Base-by-base conservation (phyloP, 2,329 filamentous ascomycete species). In the Clonostachys sp. region DNA sequence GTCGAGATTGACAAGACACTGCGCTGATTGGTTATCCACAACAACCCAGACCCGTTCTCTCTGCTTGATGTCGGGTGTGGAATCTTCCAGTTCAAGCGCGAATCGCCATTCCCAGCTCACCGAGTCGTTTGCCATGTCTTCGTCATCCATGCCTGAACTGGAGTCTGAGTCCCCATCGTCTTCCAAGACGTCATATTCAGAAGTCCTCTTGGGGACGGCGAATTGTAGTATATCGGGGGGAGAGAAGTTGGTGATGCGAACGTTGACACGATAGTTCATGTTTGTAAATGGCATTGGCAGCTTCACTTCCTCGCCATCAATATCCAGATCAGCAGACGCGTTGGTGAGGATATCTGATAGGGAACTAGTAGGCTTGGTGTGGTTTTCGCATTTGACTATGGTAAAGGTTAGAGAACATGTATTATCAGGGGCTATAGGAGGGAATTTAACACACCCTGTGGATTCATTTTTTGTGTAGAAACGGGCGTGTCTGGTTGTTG, bases 231-330 rank as follows among this genome's bases (percentile, higher is more conserved):
- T 68, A 2, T 74, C 73, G 3, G 74, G 66, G 1, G 92, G 92
- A 49, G 77, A 81, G 62, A 88, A 96, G 66, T 96, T 89, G 35
- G 95, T 77, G 2, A 95, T 84, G n/a, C 89, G 84, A 35, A 89
- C 84, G 34, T 77, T 74, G 18, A 81, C 72, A 42, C 82, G 80
- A 61, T 91, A 91, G 40, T 82, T 87, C 48, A 77, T 70, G 58
- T 91, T 90, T 48, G 83, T 74, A 57, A 95, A 95, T 0, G 91
- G 89, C 0, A 91, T 56, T n/a, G 55, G 53, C 2, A 79, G 38
- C 5, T 54, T 59, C 3, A 66, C 55, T 14, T 57, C 46, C 42
- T 68, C 47, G 14, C 59, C 66, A 8, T 74, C 65, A 2, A 76
- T 66, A 33, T 65, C 66, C 16, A 73, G 73, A 42, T 72, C 60